Evolutionary conservation across 1,139 yeast species (phyloP).

Genomic region (Candida sp.): DNA sequence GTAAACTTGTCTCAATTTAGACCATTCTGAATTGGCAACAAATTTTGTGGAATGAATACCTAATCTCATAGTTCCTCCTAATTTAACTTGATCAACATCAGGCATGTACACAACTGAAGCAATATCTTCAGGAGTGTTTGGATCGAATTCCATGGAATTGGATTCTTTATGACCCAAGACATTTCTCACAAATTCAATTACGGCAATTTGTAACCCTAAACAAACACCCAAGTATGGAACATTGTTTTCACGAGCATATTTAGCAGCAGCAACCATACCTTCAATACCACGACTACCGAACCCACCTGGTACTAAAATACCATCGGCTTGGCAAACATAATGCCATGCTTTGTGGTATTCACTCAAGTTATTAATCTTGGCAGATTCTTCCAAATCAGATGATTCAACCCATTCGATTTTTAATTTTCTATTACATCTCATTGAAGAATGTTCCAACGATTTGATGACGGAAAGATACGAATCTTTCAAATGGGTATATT

Average conservation of each 20-base stretch:
- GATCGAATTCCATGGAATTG: constrained; percentile 83
- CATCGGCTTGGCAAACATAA: constrained; percentile 89
- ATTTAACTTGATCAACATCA: constrained; percentile 89
- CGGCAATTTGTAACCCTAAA: constrained; percentile 96
- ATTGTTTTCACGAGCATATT: constrained; percentile 94
- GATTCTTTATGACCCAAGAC: constrained; percentile 68
- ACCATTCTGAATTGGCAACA: constrained; percentile 64
- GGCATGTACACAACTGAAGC: constrained; percentile 98
- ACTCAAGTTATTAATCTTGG: constrained; percentile 61
- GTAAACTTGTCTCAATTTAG: constrained; percentile 75
- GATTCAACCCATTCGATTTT: constrained; percentile 97
- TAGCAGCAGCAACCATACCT: constrained; percentile 97
- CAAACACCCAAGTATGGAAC: constrained; percentile 97
- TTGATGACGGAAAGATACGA: constrained; percentile 93
- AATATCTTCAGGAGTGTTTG: constrained; percentile 54
- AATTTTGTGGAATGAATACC: constrained; percentile 91
- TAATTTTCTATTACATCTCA: constrained; percentile 81
- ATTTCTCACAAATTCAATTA: constrained; percentile 87
- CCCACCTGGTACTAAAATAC: constrained; percentile 98
- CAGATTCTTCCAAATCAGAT: constrained; percentile 76
- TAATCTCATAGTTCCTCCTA: constrained; percentile 99
- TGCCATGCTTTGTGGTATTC: constrained; percentile 97
- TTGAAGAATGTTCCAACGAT: constrained; percentile 91
- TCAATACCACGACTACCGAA: constrained; percentile 97
- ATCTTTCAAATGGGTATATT: constrained; percentile 93